Percentiles rank a stretch among this genome's conserved stretches.
Evolutionary conservation across 192 early-diverging fungal species (phyloP).

Genomic region (Rhizophagus sp.): DNA sequence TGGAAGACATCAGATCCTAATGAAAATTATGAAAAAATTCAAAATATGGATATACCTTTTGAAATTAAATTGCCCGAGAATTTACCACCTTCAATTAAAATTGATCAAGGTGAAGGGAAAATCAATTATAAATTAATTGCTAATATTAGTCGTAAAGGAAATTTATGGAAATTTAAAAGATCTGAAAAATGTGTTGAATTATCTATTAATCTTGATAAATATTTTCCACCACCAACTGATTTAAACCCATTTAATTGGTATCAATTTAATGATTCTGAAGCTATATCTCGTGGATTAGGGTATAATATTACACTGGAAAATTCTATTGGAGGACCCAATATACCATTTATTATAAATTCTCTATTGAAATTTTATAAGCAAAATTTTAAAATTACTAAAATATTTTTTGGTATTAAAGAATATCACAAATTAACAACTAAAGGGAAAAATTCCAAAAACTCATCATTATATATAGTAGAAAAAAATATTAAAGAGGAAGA

Average conservation of each 20-base stretch:
- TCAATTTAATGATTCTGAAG: background rate
- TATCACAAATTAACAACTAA: background rate
- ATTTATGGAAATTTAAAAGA: background rate
- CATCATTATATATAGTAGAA: background rate
- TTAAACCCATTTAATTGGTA: background rate
- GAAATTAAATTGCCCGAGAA: background rate
- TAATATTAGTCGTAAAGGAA: background rate
- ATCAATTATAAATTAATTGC: background rate
- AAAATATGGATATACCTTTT: background rate
- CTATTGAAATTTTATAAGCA: background rate
- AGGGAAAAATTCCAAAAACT: background rate
- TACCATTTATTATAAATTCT: background rate
- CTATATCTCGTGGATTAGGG: background rate
- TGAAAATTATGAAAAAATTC: background rate
- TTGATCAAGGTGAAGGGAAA: background rate
- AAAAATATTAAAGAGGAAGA: background rate
- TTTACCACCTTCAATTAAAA: background rate
- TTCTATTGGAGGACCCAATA: background rate
- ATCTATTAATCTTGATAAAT: background rate
- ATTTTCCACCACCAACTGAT: background rate
- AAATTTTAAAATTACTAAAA: background rate
- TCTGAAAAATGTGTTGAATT: background rate
- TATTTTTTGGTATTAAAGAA: background rate
- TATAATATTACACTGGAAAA: background rate
- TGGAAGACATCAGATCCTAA: background rate